Conservation (phyloP, 1,284 basidiomycete species). For the Cryptococcus jaspeensis region DNA sequence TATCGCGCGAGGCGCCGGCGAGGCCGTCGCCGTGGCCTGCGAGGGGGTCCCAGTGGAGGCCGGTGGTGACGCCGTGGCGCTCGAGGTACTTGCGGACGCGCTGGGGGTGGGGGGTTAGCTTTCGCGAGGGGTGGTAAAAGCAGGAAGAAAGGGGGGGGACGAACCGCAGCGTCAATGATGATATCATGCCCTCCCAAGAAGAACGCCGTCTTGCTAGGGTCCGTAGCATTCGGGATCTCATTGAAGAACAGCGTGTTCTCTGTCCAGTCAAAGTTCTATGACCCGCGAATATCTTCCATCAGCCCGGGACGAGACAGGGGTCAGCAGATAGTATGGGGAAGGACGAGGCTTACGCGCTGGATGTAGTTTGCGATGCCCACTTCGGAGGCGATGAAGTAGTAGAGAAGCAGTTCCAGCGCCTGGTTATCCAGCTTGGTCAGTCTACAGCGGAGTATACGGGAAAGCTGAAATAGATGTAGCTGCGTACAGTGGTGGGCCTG, state of each 20-base stretch:
- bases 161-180: conserved; percentile 63
- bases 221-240: conserved; percentile 74
- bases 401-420: conserved; percentile 74
- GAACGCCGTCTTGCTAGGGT: conserved; percentile 57
- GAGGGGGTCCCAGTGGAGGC: conserved; percentile 66
- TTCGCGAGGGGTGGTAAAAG: not conserved
- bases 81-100: conserved; percentile 70
- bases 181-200: conserved; percentile 76
- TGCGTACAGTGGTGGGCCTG: conserved; percentile 59
- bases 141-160: not conserved
- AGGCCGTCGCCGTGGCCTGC: conserved; percentile 73
- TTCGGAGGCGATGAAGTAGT: conserved; percentile 81
- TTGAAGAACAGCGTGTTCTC: conserved; percentile 86
- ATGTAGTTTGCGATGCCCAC: conserved; percentile 81
- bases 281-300: not conserved
- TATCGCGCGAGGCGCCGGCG: conserved; percentile 58
- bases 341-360: conserved; percentile 56
- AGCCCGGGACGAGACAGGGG: not conserved
- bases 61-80: conserved; percentile 66
- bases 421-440: conserved; percentile 34
- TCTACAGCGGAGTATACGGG: not conserved
- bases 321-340: not conserved
- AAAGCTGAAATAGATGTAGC: conserved; percentile 18
- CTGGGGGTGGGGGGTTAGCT: conserved; percentile 45
- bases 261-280: conserved; percentile 60